Evolutionary conservation across 371 early-diverging fungal species (phyloP).

Genomic region (Lichtheimia ramosa): DNA sequence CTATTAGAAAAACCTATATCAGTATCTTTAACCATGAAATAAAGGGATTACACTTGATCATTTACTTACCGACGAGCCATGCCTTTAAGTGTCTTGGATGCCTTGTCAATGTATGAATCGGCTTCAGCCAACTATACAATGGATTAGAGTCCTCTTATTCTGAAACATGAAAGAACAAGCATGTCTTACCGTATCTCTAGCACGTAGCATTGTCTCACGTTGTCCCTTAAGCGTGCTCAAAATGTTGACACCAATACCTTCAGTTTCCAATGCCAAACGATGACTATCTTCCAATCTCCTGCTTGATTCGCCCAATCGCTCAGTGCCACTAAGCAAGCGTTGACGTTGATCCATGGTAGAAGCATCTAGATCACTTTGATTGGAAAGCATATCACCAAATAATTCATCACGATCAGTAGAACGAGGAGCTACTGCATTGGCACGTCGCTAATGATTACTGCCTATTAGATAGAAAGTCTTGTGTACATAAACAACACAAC

Average conservation of each 20-base stretch:
- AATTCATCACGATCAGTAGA: conserved; percentile 65
- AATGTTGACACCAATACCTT: conserved; percentile 83
- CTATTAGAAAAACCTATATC: conserved; percentile 38
- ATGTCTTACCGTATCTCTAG: conserved; percentile 80
- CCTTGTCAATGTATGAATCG: conserved; percentile 87
- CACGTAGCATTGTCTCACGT: conserved; percentile 87
- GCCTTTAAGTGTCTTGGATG: conserved; percentile 81
- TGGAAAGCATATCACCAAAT: conserved; percentile 47
- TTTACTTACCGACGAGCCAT: conserved; percentile 88
- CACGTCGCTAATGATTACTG: conserved; percentile 29
- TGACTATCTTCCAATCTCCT: conserved; percentile 86
- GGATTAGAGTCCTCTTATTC: background rate
- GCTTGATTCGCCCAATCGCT: conserved; percentile 76
- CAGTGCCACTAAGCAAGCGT: conserved; percentile 81
- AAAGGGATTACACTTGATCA: background rate
- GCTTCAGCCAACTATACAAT: conserved; percentile 73
- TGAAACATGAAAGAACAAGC: background rate
- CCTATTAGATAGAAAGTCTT: background rate
- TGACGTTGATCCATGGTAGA: conserved; percentile 81
- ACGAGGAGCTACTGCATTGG: conserved; percentile 36
- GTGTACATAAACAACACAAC: background rate
- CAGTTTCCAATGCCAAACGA: conserved; percentile 89
- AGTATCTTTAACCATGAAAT: background rate
- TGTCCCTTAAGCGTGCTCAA: conserved; percentile 81
- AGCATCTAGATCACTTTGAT: conserved; percentile 55